Base-by-base conservation (phyloP, 2,329 filamentous ascomycete genomes). In the Colletotrichum lupini region DNA sequence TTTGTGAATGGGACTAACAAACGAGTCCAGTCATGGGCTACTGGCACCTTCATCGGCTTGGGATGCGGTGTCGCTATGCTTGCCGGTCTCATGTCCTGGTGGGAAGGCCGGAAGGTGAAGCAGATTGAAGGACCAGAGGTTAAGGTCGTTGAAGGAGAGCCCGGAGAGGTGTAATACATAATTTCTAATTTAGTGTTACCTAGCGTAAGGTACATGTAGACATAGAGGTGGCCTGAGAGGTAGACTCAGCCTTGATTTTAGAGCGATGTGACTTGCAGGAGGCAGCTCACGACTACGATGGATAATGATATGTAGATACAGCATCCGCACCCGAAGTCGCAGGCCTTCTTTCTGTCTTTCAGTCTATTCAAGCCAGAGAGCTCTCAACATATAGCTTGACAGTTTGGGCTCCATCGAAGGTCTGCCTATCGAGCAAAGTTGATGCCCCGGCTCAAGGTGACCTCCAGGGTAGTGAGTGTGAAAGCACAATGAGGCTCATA, bases 31-130 rank as follows among this genome's bases (percentile, higher is more conserved):
- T 9, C 37, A 9, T 78, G 77, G 77, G 77, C 77, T 5, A 78
- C 77, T 5, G 77, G 77, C 9, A 75, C 76, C 1, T 78, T 78
- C 37, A 78, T 78, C 28, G 77, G 70, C 12, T 60, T 78, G 30
- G 77, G 76, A 11, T 78, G 77, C 58, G 77, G 76, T 58, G 75
- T 76, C n/a, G 64, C 76, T 11, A 78, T 78, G 77, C 55, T 76
- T 5, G 76, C 77, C 0, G 77, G 77, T n/a, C 56, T 77, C 7
- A 76, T 78, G 76, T 77, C 76, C 1, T 78, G 76, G 75, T 78
- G 77, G 77, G 77, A 78, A 55, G 76, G 77, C 2, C 75, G 77
- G 0, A 78, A 77, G 63, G 77, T 78, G 19, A 78, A 78, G 70
- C 76, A 77, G 30, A 77, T 77, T 30, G 77, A 78, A 35, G 76